Percentiles rank a stretch among this genome's conserved stretches.
Conservation (phyloP, 257 asterid genomes). For the Echites panduratus region DNA sequence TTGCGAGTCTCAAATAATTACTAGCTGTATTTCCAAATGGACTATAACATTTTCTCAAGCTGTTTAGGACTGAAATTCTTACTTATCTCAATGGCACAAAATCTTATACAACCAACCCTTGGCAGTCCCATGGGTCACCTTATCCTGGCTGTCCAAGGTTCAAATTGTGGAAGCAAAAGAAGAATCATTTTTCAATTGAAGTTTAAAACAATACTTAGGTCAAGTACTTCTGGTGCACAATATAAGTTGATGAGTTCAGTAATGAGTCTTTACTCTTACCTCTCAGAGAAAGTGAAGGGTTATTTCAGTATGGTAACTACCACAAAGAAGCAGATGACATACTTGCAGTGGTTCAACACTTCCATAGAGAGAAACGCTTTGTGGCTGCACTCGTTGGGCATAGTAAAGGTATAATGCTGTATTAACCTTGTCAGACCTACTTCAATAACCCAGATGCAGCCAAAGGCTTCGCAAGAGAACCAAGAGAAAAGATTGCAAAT, state of each 20-base stretch:
- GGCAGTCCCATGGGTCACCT: not conserved
- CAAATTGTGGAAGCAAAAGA: not conserved
- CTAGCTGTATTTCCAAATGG: not conserved
- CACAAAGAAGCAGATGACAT: slow-evolving; percentile 80
- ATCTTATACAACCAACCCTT: not conserved
- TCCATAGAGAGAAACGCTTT: slow-evolving; percentile 37
- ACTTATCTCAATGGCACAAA: not conserved
- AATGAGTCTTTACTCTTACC: slow-evolving; percentile 2
- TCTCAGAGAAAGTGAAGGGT: slow-evolving; percentile 82
- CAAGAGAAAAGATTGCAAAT: not conserved
- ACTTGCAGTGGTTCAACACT: slow-evolving; percentile 61
- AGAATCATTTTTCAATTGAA: not conserved
- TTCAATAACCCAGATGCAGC: not conserved
- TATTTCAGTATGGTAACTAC: slow-evolving; percentile 82
- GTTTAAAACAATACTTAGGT: not conserved
- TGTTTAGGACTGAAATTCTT: not conserved
- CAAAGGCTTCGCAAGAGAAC: not conserved
- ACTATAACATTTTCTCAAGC: not conserved
- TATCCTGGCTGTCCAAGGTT: not conserved
- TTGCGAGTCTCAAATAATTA: not conserved
- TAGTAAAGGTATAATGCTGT: slow-evolving; percentile 59
- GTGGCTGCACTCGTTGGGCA: slow-evolving; percentile 71
- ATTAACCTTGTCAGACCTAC: not conserved
- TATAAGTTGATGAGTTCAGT: not conserved
- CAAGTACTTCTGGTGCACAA: not conserved